Evolutionary conservation across 148 eudicot species (phyloP).

Genomic region (Chenopodium formosanum): DNA sequence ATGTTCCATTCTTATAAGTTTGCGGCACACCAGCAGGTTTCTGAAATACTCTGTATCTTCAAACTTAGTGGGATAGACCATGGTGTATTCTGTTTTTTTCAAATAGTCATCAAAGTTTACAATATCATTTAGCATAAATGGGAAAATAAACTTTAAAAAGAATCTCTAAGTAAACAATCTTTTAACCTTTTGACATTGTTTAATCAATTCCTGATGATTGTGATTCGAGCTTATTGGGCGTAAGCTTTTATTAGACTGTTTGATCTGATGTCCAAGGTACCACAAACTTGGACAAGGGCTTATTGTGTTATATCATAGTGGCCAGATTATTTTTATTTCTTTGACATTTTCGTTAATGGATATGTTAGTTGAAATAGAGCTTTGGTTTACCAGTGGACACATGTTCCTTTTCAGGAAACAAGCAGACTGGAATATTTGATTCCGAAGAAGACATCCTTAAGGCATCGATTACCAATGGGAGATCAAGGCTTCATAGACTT

Average conservation of each 20-base stretch:
- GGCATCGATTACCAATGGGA: conserved; percentile 96
- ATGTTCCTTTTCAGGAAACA: conserved; percentile 61
- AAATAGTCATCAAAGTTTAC: not conserved
- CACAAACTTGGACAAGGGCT: not conserved
- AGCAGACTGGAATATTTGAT: conserved; percentile 89
- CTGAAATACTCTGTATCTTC: not conserved
- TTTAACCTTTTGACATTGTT: not conserved
- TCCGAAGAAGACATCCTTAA: conserved; percentile 92
- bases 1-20: not conserved
- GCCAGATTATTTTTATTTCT: not conserved
- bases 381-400: conserved; percentile 1
- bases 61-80: not conserved
- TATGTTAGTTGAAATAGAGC: not conserved
- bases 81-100: too few species aligned
- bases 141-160: not conserved
- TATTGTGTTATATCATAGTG: not conserved
- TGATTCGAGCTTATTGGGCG: not conserved
- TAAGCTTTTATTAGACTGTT: not conserved
- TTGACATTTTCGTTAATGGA: not conserved
- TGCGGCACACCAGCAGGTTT: not conserved
- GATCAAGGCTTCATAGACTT: conserved; percentile 99
- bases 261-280: not conserved
- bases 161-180: not conserved
- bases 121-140: not conserved
- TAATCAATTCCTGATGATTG: not conserved